These are phyloP conservation scores for Tylopilus cervinicoccineus DNA, from an alignment of 768 basidiomycete genomes.

Conservation along the genomic window DNA sequence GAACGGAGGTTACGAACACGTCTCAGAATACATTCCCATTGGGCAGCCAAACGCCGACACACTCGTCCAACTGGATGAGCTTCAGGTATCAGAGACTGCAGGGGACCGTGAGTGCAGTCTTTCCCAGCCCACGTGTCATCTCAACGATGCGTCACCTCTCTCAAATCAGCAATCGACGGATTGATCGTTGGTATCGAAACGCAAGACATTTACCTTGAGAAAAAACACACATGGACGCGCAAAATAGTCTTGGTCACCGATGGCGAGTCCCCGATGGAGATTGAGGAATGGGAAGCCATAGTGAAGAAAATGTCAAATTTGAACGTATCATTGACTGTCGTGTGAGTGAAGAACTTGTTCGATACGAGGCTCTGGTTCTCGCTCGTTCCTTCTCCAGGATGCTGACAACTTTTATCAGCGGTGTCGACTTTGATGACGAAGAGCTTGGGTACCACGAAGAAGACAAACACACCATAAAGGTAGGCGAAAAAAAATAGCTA, in stretches of 20 bases:
- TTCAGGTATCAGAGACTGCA: slow-evolving; percentile 49
- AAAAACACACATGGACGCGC: slow-evolving; percentile 80
- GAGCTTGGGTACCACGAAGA: slow-evolving; percentile 59
- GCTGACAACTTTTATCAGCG: slow-evolving; percentile 43
- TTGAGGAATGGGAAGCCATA: slow-evolving; percentile 73
- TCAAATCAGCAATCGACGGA: slow-evolving; percentile 69
- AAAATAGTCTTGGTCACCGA: slow-evolving; percentile 85
- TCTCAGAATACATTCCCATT: slow-evolving; percentile 67
- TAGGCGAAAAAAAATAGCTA: slow-evolving; percentile 25
- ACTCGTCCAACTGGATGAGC: slow-evolving; percentile 58
- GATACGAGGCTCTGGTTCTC: not conserved
- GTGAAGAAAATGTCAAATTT: slow-evolving; percentile 59
- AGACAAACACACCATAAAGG: slow-evolving; percentile 72
- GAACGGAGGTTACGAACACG: slow-evolving; percentile 69
- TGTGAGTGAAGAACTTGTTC: slow-evolving; percentile 46
- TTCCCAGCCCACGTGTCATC: not conserved
- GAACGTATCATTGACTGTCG: slow-evolving; percentile 57
- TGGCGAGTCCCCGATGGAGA: slow-evolving; percentile 68
- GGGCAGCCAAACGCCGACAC: slow-evolving; percentile 61
- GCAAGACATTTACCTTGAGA: slow-evolving; percentile 60
- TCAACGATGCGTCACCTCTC: not conserved
- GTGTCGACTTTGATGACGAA: slow-evolving; percentile 84
- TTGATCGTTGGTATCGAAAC: slow-evolving; percentile 84
- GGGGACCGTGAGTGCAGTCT: slow-evolving; percentile 59
- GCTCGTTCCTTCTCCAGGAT: not conserved